phyloP scores from a whole-genome alignment of 2,329 filamentous ascomycete genomes.

The Tolypocladium tundrense region DNA sequence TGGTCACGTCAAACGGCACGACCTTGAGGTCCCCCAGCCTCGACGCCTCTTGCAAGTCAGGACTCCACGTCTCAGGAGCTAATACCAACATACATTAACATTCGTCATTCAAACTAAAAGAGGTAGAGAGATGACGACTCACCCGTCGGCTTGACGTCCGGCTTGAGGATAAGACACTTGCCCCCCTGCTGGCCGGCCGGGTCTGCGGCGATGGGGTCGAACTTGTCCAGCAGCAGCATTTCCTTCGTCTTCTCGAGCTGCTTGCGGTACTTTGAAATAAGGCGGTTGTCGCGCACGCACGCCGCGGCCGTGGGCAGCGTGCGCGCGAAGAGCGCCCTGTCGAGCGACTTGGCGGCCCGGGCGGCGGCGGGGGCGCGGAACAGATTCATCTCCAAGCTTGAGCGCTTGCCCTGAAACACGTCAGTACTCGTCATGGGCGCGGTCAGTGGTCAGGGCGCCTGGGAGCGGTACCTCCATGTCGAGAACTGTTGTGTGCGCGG shows the following conservation, averaged over 20 bases:
- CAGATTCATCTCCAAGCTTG: slow-evolving; percentile 36
- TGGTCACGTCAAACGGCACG: slow-evolving; percentile 61
- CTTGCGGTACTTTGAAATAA: slow-evolving; percentile 63
- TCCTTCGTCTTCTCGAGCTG: slow-evolving; percentile 56
- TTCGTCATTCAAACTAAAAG: neutral
- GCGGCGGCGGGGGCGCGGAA: slow-evolving; percentile 69
- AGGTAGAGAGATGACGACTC: neutral
- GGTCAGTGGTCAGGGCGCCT: too few species aligned
- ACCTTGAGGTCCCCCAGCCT: slow-evolving; percentile 58
- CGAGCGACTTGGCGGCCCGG: slow-evolving; percentile 68
- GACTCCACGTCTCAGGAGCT: slow-evolving; percentile 63
- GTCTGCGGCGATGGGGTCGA: slow-evolving; percentile 51
- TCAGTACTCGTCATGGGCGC: neutral
- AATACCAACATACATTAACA: neutral
- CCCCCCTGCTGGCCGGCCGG: slow-evolving; percentile 34
- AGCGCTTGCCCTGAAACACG: slow-evolving; percentile 6
- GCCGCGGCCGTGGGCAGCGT: slow-evolving; percentile 70
- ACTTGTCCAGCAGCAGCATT: slow-evolving; percentile 51
- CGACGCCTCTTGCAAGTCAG: slow-evolving; percentile 57
- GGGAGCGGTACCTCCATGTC: slow-evolving; percentile 16
- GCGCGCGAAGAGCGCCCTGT: slow-evolving; percentile 74
- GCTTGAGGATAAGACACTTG: slow-evolving; percentile 52
- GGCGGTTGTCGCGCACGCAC: slow-evolving; percentile 61
- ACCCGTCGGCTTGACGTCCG: slow-evolving; percentile 45
- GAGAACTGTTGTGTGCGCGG: neutral